These are phyloP conservation scores for Dryadomyces quercus-mongolicae DNA, from an alignment of 2,329 filamentous ascomycete species.

Conservation along the genomic window DNA sequence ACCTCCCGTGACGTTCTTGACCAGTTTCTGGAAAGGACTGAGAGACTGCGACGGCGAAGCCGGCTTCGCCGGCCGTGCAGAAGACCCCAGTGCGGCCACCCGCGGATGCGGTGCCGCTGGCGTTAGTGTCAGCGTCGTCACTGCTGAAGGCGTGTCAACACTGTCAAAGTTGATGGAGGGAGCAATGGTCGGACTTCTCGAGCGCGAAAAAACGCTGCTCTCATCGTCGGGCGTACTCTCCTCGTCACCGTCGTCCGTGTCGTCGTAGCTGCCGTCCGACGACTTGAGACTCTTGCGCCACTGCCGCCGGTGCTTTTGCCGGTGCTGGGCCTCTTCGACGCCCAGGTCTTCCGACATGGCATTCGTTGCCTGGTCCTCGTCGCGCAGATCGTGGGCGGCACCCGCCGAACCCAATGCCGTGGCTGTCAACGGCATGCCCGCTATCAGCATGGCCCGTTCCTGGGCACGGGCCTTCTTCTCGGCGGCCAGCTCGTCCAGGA, in stretches of 20 bases:
- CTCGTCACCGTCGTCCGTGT: conserved; percentile 30
- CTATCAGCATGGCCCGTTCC: conserved; percentile 20
- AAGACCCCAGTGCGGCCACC: conserved; percentile 10
- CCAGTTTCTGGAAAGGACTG: conserved; percentile 34
- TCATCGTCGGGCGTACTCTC: conserved; percentile 31
- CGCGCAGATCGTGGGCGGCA: not conserved
- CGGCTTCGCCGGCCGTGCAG: not conserved
- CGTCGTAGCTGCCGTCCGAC: conserved; percentile 30
- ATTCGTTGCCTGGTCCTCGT: conserved; percentile 4
- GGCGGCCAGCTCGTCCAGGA: conserved; percentile 32
- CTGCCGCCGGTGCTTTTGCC: conserved; percentile 22
- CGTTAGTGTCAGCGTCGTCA: conserved; percentile 5
- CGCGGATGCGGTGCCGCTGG: conserved; percentile 6
- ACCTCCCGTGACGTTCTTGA: conserved; percentile 24
- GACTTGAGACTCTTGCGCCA: conserved; percentile 27
- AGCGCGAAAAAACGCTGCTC: conserved; percentile 49
- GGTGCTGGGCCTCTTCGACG: conserved; percentile 35
- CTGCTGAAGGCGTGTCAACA: conserved; percentile 8
- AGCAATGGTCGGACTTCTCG: conserved; percentile 42
- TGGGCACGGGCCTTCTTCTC: conserved; percentile 36
- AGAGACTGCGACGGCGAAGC: conserved; percentile 21
- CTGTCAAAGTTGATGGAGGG: conserved; percentile 16
- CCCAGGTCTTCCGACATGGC: conserved; percentile 34
- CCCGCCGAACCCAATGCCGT: not conserved
- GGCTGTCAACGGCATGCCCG: conserved; percentile 9